A percentile compares a stretch with the other conserved stretches of the same genome.
phyloP scores from a whole-genome alignment of 2,329 filamentous ascomycete species.

The Cytospora mali region DNA sequence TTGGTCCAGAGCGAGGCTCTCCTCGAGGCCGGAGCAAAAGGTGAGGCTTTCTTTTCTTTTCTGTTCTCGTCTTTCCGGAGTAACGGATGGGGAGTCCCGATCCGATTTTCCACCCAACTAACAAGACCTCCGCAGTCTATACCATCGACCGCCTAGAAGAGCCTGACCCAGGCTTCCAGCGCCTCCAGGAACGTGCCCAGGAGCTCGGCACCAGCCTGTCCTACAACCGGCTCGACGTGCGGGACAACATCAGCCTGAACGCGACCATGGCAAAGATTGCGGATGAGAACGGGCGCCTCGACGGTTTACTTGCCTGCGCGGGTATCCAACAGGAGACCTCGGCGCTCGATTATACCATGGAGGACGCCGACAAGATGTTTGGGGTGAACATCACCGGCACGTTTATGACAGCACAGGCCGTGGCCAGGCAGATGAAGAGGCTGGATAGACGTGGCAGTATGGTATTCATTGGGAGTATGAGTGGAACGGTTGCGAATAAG shows the following conservation, averaged over 20 bases:
- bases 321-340: constrained; percentile 81
- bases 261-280: constrained; percentile 70
- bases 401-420: constrained; percentile 84
- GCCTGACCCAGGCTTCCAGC: constrained; percentile 61
- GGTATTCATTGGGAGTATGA: constrained; percentile 72
- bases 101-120: background rate
- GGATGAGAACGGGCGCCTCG: constrained; percentile 69
- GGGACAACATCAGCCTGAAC: constrained; percentile 70
- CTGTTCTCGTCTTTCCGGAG: too few species aligned
- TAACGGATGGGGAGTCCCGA: too few species aligned
- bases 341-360: constrained; percentile 77
- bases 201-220: constrained; percentile 69
- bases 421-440: constrained; percentile 74
- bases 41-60: background rate
- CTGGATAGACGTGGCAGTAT: constrained; percentile 62
- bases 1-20: constrained; percentile 78
- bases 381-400: constrained; percentile 84
- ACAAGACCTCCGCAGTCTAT: constrained; percentile 47
- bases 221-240: constrained; percentile 81
- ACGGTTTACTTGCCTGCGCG: constrained; percentile 73
- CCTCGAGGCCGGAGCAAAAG: constrained; percentile 73
- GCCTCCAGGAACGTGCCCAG: constrained; percentile 64
- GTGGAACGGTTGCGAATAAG: constrained; percentile 66
- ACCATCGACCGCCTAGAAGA: constrained; percentile 64
- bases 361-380: constrained; percentile 77